Conservation (phyloP, 2,329 filamentous ascomycete species). For the Fusarium chlamydosporum region DNA sequence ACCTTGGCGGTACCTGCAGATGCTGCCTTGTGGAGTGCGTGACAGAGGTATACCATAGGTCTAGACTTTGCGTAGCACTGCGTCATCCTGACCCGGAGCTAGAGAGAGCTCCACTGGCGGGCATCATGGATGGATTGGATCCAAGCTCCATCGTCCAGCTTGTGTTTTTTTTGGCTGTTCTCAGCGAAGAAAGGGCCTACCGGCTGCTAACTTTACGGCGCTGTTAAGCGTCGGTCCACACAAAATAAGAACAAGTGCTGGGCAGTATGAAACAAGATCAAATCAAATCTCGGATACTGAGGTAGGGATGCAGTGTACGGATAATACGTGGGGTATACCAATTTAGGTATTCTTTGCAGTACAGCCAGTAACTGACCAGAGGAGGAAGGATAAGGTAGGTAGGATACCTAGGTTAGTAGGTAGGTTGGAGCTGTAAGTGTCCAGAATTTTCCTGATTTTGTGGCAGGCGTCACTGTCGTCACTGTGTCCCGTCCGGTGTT, state of each 20-base stretch:
- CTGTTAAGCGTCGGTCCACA: constrained; percentile 17
- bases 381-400: not conserved
- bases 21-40: not conserved
- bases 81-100: constrained; percentile 42
- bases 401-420: not conserved
- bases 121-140: constrained; percentile 36
- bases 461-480: constrained; percentile 42
- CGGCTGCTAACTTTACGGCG: no score
- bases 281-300: not conserved
- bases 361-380: not conserved
- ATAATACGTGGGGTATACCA: constrained; percentile 19
- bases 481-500: constrained; percentile 40
- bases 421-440: constrained; percentile 11
- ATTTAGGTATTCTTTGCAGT: not conserved
- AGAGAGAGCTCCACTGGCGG: constrained; percentile 40
- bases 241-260: constrained; percentile 7
- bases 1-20: constrained; percentile 40
- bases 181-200: constrained; percentile 9
- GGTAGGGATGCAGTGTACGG: constrained; percentile 9
- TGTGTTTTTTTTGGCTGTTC: not conserved
- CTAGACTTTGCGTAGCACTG: constrained; percentile 31
- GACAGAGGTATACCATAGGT: constrained; percentile 31
- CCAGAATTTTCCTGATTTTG: constrained; percentile 28
- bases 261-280: not conserved
- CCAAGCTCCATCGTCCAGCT: constrained; percentile 44